Conservation (phyloP, 495 filamentous ascomycete genomes). For the Halenospora varia region DNA sequence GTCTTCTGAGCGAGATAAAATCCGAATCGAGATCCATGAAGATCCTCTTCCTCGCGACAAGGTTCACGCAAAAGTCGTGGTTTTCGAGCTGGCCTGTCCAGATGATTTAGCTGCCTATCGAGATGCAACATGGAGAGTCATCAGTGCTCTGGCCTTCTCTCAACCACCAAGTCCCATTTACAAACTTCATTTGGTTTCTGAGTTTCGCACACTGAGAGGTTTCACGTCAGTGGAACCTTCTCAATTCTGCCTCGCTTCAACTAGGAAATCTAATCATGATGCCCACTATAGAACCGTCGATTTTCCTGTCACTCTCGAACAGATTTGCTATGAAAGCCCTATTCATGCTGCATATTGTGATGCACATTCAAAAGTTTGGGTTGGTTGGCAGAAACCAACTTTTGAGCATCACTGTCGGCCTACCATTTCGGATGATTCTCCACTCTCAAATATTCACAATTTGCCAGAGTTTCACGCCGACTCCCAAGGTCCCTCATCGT, state of each 20-base stretch:
- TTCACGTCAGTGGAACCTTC: conserved; percentile 4
- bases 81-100: conserved; percentile 25
- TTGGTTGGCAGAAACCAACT: conserved; percentile 10
- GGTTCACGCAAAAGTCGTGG: conserved; percentile 8
- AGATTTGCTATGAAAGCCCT: conserved; percentile 28
- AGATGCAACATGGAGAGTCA: conserved; percentile 27
- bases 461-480: conserved; percentile 17
- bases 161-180: background rate
- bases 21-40: conserved; percentile 9
- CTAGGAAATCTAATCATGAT: conserved; percentile 30
- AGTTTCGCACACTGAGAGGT: too few relatives aligned
- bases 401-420: conserved; percentile 29
- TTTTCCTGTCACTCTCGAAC: conserved; percentile 27
- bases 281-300: conserved; percentile 28
- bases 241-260: conserved; percentile 32
- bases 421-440: conserved; percentile 23
- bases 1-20: conserved; percentile 21
- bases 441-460: conserved; percentile 15
- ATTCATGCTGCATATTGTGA: conserved; percentile 31
- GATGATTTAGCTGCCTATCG: conserved; percentile 18
- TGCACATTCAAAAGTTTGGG: conserved; percentile 17
- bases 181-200: conserved; percentile 13
- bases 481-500: conserved; percentile 43
- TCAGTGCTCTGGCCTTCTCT: conserved; percentile 19
- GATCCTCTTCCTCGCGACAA: conserved; percentile 9